These are phyloP conservation scores for Antrodiella citrinella DNA, from an alignment of 768 basidiomycete species.

Conservation along the genomic window DNA sequence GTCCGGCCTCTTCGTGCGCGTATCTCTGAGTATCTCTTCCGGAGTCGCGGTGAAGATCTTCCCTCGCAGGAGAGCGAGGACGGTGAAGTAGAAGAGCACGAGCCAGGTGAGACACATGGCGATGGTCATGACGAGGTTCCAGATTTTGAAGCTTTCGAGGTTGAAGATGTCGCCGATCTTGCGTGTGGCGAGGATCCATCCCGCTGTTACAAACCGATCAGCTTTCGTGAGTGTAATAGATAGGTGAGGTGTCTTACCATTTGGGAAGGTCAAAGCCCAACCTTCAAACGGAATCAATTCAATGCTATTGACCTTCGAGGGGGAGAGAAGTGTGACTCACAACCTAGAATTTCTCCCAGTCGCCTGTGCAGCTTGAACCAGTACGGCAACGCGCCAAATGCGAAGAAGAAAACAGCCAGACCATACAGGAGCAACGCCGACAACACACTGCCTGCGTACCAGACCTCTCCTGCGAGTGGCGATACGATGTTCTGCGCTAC, in stretches of 20 bases:
- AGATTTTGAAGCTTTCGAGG: slow-evolving; percentile 28
- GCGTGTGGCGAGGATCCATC: slow-evolving; percentile 37
- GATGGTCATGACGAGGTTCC: slow-evolving; percentile 33
- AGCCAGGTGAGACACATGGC: slow-evolving; percentile 34
- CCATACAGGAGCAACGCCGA: slow-evolving; percentile 34
- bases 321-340: slow-evolving; percentile 18
- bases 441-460: slow-evolving; percentile 35
- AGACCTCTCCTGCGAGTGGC: slow-evolving; percentile 34
- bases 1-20: slow-evolving; percentile 1
- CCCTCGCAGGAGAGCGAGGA: slow-evolving; percentile 33
- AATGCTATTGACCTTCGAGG: background rate
- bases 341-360: slow-evolving; percentile 38
- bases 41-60: slow-evolving; percentile 34
- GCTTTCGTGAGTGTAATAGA: background rate
- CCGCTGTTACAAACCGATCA: slow-evolving; percentile 17
- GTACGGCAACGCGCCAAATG: slow-evolving; percentile 36
- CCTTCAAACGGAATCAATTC: slow-evolving; percentile 15
- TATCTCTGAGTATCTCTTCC: slow-evolving; percentile 36
- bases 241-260: slow-evolving; percentile 19
- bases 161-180: slow-evolving; percentile 35
- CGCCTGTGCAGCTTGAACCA: slow-evolving; percentile 43
- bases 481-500: slow-evolving; percentile 26
- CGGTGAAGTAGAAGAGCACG: slow-evolving; percentile 33
- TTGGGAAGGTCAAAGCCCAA: slow-evolving; percentile 42
- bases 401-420: slow-evolving; percentile 38